Conservation (phyloP, 1,284 basidiomycete genomes). For the Cronartium quercuum region DNA sequence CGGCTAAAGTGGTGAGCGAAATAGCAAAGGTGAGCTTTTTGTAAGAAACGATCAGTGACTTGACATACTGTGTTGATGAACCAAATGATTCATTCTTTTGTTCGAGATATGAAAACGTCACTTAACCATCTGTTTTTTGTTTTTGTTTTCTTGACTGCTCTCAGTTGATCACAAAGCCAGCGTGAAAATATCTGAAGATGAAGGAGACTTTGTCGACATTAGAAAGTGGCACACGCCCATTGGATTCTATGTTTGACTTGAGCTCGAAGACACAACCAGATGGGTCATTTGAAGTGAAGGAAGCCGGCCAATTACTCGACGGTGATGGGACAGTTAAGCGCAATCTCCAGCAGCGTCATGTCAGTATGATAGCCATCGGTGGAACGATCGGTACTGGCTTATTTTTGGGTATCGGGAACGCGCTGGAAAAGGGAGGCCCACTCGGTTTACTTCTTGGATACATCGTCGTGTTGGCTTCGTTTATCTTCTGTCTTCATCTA, state of each 20-base stretch:
- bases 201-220: background rate
- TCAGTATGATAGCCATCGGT: constrained; percentile 33
- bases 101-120: constrained; percentile 52
- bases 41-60: background rate
- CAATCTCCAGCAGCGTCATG: constrained; percentile 32
- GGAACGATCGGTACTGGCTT: constrained; percentile 37
- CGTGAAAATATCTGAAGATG: background rate
- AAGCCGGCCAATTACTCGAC: background rate
- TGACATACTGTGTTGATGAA: constrained; percentile 17
- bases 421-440: constrained; percentile 52
- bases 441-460: constrained; percentile 51
- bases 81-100: constrained; percentile 41
- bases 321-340: background rate
- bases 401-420: constrained; percentile 69
- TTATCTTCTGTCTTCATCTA: background rate
- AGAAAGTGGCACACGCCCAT: background rate
- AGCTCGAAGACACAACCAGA: background rate
- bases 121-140: constrained; percentile 49
- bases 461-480: constrained; percentile 41
- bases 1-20: background rate
- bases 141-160: background rate
- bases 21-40: background rate
- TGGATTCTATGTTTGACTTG: background rate
- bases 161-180: background rate
- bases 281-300: background rate